These are phyloP conservation scores for Papilionanthe hybrid DNA, from an alignment of 116 monocot species.

Conservation along the genomic window DNA sequence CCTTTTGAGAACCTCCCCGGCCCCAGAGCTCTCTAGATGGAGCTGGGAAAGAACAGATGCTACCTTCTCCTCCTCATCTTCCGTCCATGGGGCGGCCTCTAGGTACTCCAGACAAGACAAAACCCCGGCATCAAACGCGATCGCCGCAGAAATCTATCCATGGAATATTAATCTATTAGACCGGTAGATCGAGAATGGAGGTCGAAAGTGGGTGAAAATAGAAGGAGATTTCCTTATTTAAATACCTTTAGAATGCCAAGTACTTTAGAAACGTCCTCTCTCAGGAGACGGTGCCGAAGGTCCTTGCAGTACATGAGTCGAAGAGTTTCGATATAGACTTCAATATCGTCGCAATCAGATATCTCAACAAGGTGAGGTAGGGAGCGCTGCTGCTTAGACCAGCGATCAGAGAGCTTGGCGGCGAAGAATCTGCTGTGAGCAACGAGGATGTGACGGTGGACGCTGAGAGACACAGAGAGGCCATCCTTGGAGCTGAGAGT, in stretches of 20 bases:
- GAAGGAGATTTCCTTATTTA: not conserved
- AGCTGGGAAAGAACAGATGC: conserved; percentile 71
- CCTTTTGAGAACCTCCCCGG: conserved; percentile 83
- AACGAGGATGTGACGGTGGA: conserved; percentile 84
- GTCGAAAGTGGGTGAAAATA: not conserved
- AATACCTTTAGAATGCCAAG: conserved; percentile 78
- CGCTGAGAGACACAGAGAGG: conserved; percentile 44
- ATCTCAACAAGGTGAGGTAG: conserved; percentile 85
- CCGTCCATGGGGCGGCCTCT: conserved; percentile 96
- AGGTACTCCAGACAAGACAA: conserved; percentile 85
- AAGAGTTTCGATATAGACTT: conserved; percentile 84
- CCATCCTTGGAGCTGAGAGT: conserved; percentile 80
- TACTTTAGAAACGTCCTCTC: conserved; percentile 69
- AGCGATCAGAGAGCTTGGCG: conserved; percentile 71
- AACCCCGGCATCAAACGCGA: conserved; percentile 77
- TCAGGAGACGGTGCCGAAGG: conserved; percentile 67
- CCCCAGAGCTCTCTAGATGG: conserved; percentile 62
- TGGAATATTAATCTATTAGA: not conserved
- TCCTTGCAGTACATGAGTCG: conserved; percentile 92
- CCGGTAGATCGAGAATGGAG: not conserved
- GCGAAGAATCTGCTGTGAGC: conserved; percentile 81
- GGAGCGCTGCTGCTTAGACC: conserved; percentile 68
- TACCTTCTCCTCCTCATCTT: conserved; percentile 98
- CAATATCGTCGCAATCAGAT: conserved; percentile 97
- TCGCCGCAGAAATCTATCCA: conserved; percentile 64